Conservation (phyloP, 805 yeast genomes). For the Priceomyces melissophilus region DNA sequence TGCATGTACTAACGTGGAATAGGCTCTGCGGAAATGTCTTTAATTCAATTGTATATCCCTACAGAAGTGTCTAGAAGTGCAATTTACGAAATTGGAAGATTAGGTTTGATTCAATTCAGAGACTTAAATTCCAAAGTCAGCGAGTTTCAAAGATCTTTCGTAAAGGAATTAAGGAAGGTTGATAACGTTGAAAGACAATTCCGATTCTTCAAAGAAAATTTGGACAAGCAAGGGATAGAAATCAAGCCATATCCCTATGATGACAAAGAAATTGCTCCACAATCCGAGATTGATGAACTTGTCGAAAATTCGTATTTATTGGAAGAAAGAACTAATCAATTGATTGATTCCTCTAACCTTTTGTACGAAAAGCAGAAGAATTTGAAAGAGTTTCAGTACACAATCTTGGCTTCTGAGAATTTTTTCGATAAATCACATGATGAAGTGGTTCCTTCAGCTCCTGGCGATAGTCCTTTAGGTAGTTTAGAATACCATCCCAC, state of each 20-base stretch:
- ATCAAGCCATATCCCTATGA: slow-evolving; percentile 27
- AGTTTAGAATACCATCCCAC: slow-evolving; percentile 37
- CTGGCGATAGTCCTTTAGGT: slow-evolving; percentile 34
- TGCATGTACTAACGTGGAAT: slow-evolving; percentile 13
- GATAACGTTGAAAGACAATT: slow-evolving; percentile 88
- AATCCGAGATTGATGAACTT: slow-evolving; percentile 70
- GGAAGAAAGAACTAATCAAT: slow-evolving; percentile 71
- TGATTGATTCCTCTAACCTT: slow-evolving; percentile 64
- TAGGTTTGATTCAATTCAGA: slow-evolving; percentile 82
- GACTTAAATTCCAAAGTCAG: slow-evolving; percentile 76
- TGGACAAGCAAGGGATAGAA: slow-evolving; percentile 47
- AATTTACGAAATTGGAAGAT: slow-evolving; percentile 80
- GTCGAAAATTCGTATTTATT: slow-evolving; percentile 58
- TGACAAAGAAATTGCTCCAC: slow-evolving; percentile 26
- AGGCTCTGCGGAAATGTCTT: slow-evolving; percentile 96
- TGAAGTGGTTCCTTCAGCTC: slow-evolving; percentile 17
- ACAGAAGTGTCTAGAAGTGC: slow-evolving; percentile 86
- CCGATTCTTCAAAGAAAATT: slow-evolving; percentile 41
- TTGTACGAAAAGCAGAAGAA: slow-evolving; percentile 61
- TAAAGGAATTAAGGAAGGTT: slow-evolving; percentile 75
- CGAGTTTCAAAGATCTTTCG: slow-evolving; percentile 87
- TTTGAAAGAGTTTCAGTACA: slow-evolving; percentile 66
- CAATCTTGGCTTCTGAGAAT: slow-evolving; percentile 33
- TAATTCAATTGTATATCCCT: slow-evolving; percentile 87
- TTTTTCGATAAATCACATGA: slow-evolving; percentile 35